Evolutionary conservation across 768 basidiomycete species (phyloP).

Genomic region (Coprinopsis sp.): DNA sequence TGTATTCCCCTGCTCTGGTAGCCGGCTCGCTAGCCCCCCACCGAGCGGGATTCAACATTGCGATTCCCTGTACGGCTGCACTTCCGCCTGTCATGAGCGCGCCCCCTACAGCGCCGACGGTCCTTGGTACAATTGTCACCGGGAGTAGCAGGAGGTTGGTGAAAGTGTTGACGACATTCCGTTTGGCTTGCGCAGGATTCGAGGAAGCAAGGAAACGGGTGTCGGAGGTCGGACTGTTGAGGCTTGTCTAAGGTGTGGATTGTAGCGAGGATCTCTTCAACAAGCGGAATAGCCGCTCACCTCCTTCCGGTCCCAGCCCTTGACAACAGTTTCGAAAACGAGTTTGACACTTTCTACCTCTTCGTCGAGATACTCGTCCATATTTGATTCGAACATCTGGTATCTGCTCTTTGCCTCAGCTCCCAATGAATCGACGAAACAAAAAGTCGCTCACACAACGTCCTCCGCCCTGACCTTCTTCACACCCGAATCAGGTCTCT

Average conservation of each 20-base stretch:
- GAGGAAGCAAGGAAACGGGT: slow-evolving; percentile 73
- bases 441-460: slow-evolving; percentile 57
- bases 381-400: slow-evolving; percentile 91
- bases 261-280: background rate
- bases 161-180: slow-evolving; percentile 90
- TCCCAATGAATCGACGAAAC: background rate
- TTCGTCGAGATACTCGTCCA: slow-evolving; percentile 97
- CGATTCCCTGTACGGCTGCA: slow-evolving; percentile 77
- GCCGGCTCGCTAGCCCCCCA: slow-evolving; percentile 46
- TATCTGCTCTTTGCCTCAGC: slow-evolving; percentile 71
- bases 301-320: slow-evolving; percentile 68
- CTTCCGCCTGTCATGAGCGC: slow-evolving; percentile 55
- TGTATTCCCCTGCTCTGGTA: slow-evolving; percentile 27
- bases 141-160: slow-evolving; percentile 85
- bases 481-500: slow-evolving; percentile 37
- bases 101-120: slow-evolving; percentile 59
- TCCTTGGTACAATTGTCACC: slow-evolving; percentile 92
- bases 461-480: slow-evolving; percentile 65
- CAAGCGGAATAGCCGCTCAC: slow-evolving; percentile 32
- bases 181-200: slow-evolving; percentile 89
- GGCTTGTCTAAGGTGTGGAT: background rate
- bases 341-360: slow-evolving; percentile 81
- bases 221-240: slow-evolving; percentile 6
- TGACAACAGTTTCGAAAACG: slow-evolving; percentile 68
- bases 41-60: slow-evolving; percentile 86